Evolutionary conservation across 192 early-diverging fungal species (phyloP).

Genomic region (Kappamyces sp.): DNA sequence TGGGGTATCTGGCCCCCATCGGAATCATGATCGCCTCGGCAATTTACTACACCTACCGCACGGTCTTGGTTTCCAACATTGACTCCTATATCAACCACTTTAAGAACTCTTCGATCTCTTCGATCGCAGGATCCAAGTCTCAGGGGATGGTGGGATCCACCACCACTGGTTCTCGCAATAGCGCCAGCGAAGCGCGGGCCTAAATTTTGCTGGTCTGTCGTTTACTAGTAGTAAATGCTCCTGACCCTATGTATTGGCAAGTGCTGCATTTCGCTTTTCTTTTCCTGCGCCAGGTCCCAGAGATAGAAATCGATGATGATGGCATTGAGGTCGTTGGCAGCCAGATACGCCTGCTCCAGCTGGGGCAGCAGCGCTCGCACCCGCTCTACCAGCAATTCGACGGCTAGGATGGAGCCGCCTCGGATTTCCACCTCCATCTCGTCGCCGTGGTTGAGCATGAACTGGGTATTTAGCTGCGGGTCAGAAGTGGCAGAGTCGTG

Average conservation of each 20-base stretch:
- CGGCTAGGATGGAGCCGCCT: constrained; percentile 72
- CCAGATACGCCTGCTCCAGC: constrained; percentile 11
- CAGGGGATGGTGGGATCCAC: too few relatives aligned
- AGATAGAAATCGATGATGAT: constrained; percentile 84
- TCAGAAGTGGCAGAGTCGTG: constrained; percentile 9
- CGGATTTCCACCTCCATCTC: constrained; percentile 74
- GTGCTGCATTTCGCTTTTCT: constrained; percentile 45
- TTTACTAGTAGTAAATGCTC: constrained; percentile 50
- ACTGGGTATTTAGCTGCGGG: background rate
- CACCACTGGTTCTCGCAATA: too few relatives aligned
- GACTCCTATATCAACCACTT: constrained; percentile 9
- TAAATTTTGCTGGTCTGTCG: too few relatives aligned
- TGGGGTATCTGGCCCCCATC: constrained; percentile 1
- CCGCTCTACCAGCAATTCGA: constrained; percentile 52
- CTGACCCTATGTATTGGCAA: constrained; percentile 64
- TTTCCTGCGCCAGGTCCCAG: constrained; percentile 77
- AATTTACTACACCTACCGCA: constrained; percentile 9
- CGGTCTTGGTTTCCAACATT: constrained; percentile 1
- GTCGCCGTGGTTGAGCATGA: constrained; percentile 50
- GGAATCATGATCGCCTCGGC: constrained; percentile 10
- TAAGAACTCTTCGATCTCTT: background rate
- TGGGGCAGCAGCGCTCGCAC: constrained; percentile 31
- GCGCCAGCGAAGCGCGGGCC: too few relatives aligned
- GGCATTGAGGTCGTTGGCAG: constrained; percentile 51
- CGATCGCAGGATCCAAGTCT: too few relatives aligned